Evolutionary conservation across 495 filamentous ascomycete species (phyloP).

Genomic region (Filosporella fistucella): DNA sequence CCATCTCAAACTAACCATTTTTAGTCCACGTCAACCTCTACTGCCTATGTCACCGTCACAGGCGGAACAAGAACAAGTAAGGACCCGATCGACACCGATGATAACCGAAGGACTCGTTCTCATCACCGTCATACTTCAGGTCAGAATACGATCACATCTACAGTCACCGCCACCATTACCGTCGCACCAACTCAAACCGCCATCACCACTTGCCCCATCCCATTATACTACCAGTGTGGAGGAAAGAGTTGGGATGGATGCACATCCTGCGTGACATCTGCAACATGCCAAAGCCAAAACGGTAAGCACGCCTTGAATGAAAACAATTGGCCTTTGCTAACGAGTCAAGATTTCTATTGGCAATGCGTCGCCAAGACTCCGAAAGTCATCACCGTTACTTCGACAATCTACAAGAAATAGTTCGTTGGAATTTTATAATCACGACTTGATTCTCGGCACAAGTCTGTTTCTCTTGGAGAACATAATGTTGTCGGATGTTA

Average conservation of each 20-base stretch:
- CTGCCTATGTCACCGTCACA: slow-evolving; percentile 7
- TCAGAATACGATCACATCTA: neutral
- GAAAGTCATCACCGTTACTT: neutral
- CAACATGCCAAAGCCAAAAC: slow-evolving; percentile 3
- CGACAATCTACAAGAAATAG: neutral
- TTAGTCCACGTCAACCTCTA: slow-evolving; percentile 3
- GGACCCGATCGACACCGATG: no score
- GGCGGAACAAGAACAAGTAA: no score
- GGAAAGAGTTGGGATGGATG: slow-evolving; percentile 40
- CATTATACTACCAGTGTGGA: slow-evolving; percentile 40
- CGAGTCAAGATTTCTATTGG: neutral
- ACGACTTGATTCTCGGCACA: no score
- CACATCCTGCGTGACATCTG: slow-evolving; percentile 25
- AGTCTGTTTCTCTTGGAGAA: no score
- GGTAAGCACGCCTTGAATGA: neutral
- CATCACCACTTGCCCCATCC: slow-evolving; percentile 25
- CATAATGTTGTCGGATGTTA: no score
- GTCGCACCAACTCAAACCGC: neutral
- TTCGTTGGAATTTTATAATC: no score
- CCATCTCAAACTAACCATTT: no score
- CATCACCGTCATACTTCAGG: neutral
- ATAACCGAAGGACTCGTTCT: no score
- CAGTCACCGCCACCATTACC: neutral
- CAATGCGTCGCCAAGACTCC: slow-evolving; percentile 6
- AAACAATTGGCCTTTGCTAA: neutral